phyloP scores from a whole-genome alignment of 163 green algal species.

The Picocystis sp. region DNA sequence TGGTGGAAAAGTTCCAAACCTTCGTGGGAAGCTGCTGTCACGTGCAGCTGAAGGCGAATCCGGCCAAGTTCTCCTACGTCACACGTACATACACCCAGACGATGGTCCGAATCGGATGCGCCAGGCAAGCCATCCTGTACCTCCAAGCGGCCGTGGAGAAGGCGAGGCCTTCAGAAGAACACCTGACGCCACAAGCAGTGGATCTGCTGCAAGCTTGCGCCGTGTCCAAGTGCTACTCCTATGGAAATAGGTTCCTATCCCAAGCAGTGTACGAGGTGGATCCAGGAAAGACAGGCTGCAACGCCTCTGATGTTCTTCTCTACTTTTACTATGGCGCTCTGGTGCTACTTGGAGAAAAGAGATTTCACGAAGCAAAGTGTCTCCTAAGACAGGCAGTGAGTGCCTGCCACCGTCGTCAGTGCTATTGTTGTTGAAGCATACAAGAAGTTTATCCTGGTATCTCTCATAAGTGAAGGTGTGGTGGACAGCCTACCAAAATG shows the following conservation, averaged over 20 bases:
- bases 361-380: constrained; percentile 14
- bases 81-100: too few species aligned
- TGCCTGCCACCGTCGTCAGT: constrained; percentile 46
- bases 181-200: constrained; percentile 67
- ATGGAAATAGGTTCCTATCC: constrained; percentile 33
- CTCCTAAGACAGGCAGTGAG: constrained; percentile 34
- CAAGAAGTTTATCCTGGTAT: constrained; percentile 73
- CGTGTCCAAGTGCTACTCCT: constrained; percentile 50
- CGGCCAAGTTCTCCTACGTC: too few species aligned
- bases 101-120: too few species aligned
- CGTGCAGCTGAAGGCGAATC: too few species aligned
- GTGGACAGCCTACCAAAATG: constrained; percentile 42
- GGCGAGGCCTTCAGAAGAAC: constrained; percentile 31
- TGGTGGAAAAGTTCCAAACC: too few species aligned
- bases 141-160: constrained; percentile 37
- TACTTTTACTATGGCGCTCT: constrained; percentile 87
- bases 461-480: constrained; percentile 41
- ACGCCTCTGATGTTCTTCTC: constrained; percentile 58
- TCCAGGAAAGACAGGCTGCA: constrained; percentile 40
- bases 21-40: too few species aligned
- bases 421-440: constrained; percentile 62
- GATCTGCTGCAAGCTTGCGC: constrained; percentile 64
- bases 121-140: constrained; percentile 10
- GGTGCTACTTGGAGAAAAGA: constrained; percentile 38
- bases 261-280: constrained; percentile 53